These are phyloP conservation scores for Thelephora aurantiotincta DNA, from an alignment of 768 basidiomycete genomes.

Conservation along the genomic window DNA sequence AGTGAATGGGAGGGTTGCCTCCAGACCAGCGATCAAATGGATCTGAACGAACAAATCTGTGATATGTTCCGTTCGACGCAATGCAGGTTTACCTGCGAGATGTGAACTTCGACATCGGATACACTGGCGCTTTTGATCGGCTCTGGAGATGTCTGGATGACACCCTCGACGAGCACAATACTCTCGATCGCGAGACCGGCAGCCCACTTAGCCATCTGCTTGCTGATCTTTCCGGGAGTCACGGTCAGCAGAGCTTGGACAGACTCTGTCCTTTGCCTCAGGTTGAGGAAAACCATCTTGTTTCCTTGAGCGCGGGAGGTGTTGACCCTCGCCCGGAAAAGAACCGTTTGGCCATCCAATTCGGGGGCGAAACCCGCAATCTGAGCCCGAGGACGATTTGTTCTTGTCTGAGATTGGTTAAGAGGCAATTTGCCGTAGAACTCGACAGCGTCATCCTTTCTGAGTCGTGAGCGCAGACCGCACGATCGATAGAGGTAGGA, in stretches of 20 bases:
- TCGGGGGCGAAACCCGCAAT: slow-evolving; percentile 48
- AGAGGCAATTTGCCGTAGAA: slow-evolving; percentile 84
- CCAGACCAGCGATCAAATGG: slow-evolving; percentile 67
- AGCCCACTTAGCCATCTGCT: slow-evolving; percentile 96
- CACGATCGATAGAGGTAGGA: slow-evolving; percentile 2
- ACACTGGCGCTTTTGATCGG: slow-evolving; percentile 87
- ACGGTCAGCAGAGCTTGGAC: slow-evolving; percentile 77
- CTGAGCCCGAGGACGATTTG: slow-evolving; percentile 41
- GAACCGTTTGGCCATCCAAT: slow-evolving; percentile 58
- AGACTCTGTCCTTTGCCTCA: slow-evolving; percentile 77
- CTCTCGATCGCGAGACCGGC: slow-evolving; percentile 68
- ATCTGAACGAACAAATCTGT: slow-evolving; percentile 33
- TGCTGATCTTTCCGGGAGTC: slow-evolving; percentile 67
- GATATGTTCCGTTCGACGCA: not conserved
- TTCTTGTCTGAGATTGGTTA: slow-evolving; percentile 80
- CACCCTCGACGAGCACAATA: slow-evolving; percentile 82
- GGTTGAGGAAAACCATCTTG: slow-evolving; percentile 90
- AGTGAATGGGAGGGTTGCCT: slow-evolving; percentile 75
- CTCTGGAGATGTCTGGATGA: slow-evolving; percentile 64
- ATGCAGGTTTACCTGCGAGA: slow-evolving; percentile 47
- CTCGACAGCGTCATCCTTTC: slow-evolving; percentile 59
- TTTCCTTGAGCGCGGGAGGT: slow-evolving; percentile 85
- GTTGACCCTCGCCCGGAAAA: slow-evolving; percentile 83
- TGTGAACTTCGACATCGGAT: slow-evolving; percentile 74
- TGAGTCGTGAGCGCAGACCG: slow-evolving; percentile 1